phyloP scores from a whole-genome alignment of 495 filamentous ascomycete genomes.

The Aspergillus panamensis region DNA sequence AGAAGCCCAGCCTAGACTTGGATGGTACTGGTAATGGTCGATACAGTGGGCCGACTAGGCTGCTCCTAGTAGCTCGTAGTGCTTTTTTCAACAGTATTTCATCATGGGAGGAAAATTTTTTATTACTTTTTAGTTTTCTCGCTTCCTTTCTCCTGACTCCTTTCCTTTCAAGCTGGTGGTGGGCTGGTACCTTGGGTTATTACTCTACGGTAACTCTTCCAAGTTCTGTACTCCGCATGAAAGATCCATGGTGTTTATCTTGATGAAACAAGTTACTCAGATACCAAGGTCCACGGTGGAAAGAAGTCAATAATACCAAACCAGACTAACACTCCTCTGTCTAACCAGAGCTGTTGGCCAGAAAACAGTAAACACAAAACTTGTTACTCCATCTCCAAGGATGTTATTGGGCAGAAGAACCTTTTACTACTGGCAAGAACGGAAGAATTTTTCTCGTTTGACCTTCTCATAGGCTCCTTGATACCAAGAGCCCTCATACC shows the following conservation, averaged over 20 bases:
- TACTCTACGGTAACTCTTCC: too few species aligned
- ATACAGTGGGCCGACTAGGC: conserved; percentile 6
- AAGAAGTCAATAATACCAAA: too few species aligned
- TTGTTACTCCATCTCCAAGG: background rate
- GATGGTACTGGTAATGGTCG: background rate
- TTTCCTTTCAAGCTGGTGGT: background rate
- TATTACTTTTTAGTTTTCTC: conserved; percentile 2
- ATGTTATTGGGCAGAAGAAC: conserved; percentile 5
- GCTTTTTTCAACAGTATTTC: background rate
- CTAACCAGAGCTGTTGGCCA: conserved; percentile 1
- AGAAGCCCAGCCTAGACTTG: conserved; percentile 20
- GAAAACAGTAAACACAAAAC: background rate
- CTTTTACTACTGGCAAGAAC: background rate
- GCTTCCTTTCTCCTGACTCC: conserved; percentile 3
- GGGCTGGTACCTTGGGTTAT: background rate
- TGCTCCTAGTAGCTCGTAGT: conserved; percentile 4
- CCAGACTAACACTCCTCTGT: too few species aligned
- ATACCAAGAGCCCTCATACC: conserved; percentile 1
- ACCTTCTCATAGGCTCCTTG: background rate
- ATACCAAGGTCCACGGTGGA: too few species aligned
- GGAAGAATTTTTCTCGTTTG: background rate
- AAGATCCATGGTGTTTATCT: too few species aligned
- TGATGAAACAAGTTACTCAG: too few species aligned
- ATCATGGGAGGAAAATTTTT: background rate
- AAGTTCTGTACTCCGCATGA: too few species aligned